Evolutionary conservation across 2,329 filamentous ascomycete genomes (phyloP).

Genomic region (Lomentospora prolificans): DNA sequence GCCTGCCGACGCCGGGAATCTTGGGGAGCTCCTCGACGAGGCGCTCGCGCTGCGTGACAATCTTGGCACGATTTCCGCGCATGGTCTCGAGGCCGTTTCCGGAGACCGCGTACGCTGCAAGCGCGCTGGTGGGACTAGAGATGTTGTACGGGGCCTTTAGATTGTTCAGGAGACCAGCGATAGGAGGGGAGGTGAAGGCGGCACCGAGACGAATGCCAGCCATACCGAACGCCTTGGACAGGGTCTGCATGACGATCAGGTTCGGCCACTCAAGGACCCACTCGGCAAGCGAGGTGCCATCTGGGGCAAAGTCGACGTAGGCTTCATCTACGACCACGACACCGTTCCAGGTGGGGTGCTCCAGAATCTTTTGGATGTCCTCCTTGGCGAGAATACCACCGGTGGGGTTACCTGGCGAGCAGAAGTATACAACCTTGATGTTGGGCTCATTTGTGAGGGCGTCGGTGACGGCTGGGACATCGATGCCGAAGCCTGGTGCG

Average conservation of each 20-base stretch:
- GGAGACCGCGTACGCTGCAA: constrained; percentile 66
- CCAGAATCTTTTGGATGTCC: constrained; percentile 63
- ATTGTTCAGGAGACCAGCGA: constrained; percentile 76
- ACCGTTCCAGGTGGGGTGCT: constrained; percentile 90
- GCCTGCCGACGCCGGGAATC: constrained; percentile 68
- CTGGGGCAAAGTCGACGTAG: constrained; percentile 84
- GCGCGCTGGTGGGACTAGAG: constrained; percentile 72
- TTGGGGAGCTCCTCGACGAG: constrained; percentile 63
- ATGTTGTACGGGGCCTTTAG: constrained; percentile 97
- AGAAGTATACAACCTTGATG: constrained; percentile 87
- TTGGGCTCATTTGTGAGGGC: constrained; percentile 47
- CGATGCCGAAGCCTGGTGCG: constrained; percentile 63
- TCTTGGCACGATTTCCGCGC: constrained; percentile 56
- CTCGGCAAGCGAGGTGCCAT: constrained; percentile 70
- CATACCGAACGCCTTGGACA: constrained; percentile 95
- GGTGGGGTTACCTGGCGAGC: constrained; percentile 92
- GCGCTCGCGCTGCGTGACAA: constrained; percentile 68
- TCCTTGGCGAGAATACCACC: constrained; percentile 67
- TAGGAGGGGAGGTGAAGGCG: constrained; percentile 65
- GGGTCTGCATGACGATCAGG: constrained; percentile 92
- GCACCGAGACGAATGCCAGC: constrained; percentile 86
- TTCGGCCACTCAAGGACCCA: constrained; percentile 92
- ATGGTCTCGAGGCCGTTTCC: constrained; percentile 61
- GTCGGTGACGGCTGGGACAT: constrained; percentile 57
- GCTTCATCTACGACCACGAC: constrained; percentile 90